A percentile compares a stretch with the other conserved stretches of the same genome.
Conservation (phyloP, 1,139 yeast species). For the Taphrina populina region DNA sequence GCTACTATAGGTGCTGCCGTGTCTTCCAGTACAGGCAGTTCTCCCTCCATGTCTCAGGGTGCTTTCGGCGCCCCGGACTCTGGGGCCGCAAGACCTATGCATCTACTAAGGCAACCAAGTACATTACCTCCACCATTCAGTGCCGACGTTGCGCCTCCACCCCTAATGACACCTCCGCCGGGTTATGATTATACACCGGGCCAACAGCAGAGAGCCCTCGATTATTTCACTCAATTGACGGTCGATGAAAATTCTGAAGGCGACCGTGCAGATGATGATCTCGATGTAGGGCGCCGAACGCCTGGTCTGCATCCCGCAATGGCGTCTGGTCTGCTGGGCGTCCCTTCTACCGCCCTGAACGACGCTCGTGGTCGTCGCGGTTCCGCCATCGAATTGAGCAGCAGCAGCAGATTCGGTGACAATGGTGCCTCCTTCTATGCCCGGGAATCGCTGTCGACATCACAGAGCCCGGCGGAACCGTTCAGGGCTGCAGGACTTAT, state of each 20-base stretch:
- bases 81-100: slow-evolving; percentile 45
- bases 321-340: not conserved
- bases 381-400: slow-evolving; percentile 19
- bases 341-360: slow-evolving; percentile 11
- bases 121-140: slow-evolving; percentile 52
- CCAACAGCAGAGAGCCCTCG: slow-evolving; percentile 27
- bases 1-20: slow-evolving; percentile 6
- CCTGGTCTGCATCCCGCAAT: slow-evolving; percentile 33
- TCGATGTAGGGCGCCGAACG: slow-evolving; percentile 31
- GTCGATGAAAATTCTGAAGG: slow-evolving; percentile 15
- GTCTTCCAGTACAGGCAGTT: not conserved
- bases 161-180: slow-evolving; percentile 42
- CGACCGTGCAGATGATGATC: slow-evolving; percentile 28
- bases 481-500: slow-evolving; percentile 4
- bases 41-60: slow-evolving; percentile 34
- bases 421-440: slow-evolving; percentile 10
- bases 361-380: slow-evolving; percentile 24
- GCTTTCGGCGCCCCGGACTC: slow-evolving; percentile 31
- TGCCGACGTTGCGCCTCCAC: slow-evolving; percentile 48
- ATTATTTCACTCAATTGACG: slow-evolving; percentile 25
- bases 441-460: not conserved
- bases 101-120: slow-evolving; percentile 49
- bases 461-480: not conserved
- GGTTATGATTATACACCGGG: slow-evolving; percentile 38
- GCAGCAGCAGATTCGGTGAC: slow-evolving; percentile 13